These are phyloP conservation scores for Globisporangium takayamanum DNA, from an alignment of 352 stramenopile genomes.

Conservation along the genomic window DNA sequence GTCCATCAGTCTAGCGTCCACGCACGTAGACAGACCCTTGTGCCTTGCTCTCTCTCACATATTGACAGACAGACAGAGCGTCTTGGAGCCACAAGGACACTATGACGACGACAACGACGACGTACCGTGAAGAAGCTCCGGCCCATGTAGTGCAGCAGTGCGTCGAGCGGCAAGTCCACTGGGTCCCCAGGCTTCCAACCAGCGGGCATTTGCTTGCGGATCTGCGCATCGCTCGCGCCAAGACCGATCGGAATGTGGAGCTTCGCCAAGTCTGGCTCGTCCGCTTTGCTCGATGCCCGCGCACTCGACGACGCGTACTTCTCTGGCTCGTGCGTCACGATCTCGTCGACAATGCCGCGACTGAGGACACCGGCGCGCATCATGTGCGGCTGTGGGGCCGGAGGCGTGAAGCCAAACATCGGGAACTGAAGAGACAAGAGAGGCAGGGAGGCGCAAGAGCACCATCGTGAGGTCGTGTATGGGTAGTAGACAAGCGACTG, in stretches of 20 bases:
- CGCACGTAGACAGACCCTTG: not conserved
- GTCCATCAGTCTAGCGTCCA: not conserved
- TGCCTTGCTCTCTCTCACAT: not conserved
- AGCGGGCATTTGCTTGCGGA: slow-evolving; percentile 66
- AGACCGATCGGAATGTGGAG: slow-evolving; percentile 62
- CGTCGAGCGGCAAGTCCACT: slow-evolving; percentile 71
- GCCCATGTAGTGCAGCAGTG: slow-evolving; percentile 74
- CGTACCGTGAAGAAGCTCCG: slow-evolving; percentile 60
- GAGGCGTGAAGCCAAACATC: slow-evolving; percentile 85
- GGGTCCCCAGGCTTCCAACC: slow-evolving; percentile 78
- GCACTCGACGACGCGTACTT: slow-evolving; percentile 52
- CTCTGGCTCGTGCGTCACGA: slow-evolving; percentile 62
- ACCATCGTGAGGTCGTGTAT: too few relatives aligned
- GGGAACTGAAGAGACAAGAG: slow-evolving; percentile 37
- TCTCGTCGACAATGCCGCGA: slow-evolving; percentile 72
- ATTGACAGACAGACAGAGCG: too few relatives aligned
- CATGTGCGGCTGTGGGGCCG: slow-evolving; percentile 79
- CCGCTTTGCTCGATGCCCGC: slow-evolving; percentile 24
- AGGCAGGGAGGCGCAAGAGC: too few relatives aligned
- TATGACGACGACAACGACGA: not conserved
- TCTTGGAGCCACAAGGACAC: not conserved
- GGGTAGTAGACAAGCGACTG: not conserved
- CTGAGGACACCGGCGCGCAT: slow-evolving; percentile 80
- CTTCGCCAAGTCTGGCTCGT: slow-evolving; percentile 28
- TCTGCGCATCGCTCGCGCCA: slow-evolving; percentile 62